A percentile compares a stretch with the other conserved stretches of the same genome.
Conservation (phyloP, 257 asterid species). For the Solanum medicagineum region DNA sequence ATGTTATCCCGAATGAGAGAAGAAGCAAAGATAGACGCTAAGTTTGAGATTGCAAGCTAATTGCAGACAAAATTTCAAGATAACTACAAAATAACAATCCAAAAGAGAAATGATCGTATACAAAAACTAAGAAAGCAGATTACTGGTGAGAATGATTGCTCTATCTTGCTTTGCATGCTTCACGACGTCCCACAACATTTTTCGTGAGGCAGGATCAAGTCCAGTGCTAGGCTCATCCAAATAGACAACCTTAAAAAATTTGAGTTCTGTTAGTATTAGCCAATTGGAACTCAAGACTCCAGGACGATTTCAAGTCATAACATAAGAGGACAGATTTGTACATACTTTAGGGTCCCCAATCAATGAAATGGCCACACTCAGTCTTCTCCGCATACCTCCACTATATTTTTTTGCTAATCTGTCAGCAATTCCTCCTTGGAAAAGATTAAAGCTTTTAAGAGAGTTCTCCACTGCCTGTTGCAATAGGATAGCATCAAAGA, state of each 20-base stretch:
- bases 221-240: constrained; percentile 21
- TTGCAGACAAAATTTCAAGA: not conserved
- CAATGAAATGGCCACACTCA: constrained; percentile 30
- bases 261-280: not conserved
- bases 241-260: constrained; percentile 5
- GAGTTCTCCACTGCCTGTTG: constrained; percentile 89
- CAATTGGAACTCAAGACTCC: not conserved
- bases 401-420: constrained; percentile 61
- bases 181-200: constrained; percentile 12
- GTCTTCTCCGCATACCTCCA: constrained; percentile 34
- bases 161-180: constrained; percentile 9
- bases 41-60: not conserved
- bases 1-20: not conserved
- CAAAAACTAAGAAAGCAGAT: not conserved
- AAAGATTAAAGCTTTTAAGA: constrained; percentile 77
- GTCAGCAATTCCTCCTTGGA: constrained; percentile 85
- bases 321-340: not conserved
- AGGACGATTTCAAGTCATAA: not conserved
- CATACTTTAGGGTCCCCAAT: constrained; percentile 30
- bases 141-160: constrained; percentile 12
- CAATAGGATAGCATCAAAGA: not conserved
- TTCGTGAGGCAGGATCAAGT: constrained; percentile 17
- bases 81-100: not conserved
- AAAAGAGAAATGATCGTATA: not conserved
- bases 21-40: not conserved